phyloP scores from a whole-genome alignment of 768 basidiomycete genomes.

The Tulasnella sp. region DNA sequence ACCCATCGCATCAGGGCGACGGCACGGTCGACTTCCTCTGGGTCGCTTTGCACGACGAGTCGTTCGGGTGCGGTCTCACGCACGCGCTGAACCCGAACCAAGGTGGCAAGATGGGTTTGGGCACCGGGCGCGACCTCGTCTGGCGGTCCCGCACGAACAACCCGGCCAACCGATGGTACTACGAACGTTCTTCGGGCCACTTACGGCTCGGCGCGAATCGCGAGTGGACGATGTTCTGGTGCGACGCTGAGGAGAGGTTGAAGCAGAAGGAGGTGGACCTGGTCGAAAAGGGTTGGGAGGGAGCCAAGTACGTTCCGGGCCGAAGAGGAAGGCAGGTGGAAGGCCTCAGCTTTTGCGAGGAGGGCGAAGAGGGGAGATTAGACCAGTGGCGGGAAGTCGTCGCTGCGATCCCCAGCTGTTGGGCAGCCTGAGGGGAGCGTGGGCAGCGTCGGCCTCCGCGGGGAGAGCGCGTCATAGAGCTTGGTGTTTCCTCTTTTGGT shows the following conservation, averaged over 20 bases:
- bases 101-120: conserved; percentile 83
- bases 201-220: conserved; percentile 61
- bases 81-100: conserved; percentile 93
- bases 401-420: conserved; percentile 74
- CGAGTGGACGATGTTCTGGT: conserved; percentile 96
- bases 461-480: neutral
- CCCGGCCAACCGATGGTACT: conserved; percentile 99
- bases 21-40: conserved; percentile 99
- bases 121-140: conserved; percentile 91
- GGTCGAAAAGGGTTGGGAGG: conserved; percentile 49
- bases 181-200: conserved; percentile 92
- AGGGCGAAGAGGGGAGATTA: conserved; percentile 72
- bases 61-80: conserved; percentile 91
- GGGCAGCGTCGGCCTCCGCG: too few relatives aligned
- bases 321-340: conserved; percentile 49
- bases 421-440: conserved; percentile 46
- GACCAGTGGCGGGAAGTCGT: conserved; percentile 69
- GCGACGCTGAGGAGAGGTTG: conserved; percentile 89
- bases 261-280: conserved; percentile 46
- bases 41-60: conserved; percentile 98
- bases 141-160: conserved; percentile 94
- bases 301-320: conserved; percentile 56
- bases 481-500: neutral
- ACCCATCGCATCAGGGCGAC: conserved; percentile 93
- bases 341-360: conserved; percentile 71